Evolutionary conservation across 257 asterid genomes (phyloP), one percentile per base, ranked within the genome.

Genomic region (Cruciata laevipes): DNA sequence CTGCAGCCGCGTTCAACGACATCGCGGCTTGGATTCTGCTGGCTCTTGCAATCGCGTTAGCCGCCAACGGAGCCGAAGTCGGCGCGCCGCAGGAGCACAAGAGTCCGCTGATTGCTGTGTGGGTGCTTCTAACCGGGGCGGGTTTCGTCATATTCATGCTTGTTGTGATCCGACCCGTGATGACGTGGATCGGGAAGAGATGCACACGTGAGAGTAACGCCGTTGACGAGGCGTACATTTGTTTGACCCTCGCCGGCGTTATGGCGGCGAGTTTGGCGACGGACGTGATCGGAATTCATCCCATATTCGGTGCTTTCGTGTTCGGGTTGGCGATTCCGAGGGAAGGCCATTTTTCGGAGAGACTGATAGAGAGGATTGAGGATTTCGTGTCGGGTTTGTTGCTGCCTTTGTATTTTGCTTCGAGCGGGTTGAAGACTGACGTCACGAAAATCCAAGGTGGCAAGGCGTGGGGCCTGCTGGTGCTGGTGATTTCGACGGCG

Each of bases 1-100:
- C 90, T 4, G 92, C 87, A 0, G 92, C 95, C 0, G 88, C 89
- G 0, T 68, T 87, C 23, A 85, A 87, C 73, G 92, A 87, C 69
- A 72, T 85, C 52, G 89, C 72, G 3, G 95, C 95, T 5, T 88
- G 95, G 92, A 78, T 88, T 14, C 68, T 79, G 8, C 84, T 87
- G 3, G 92, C 92, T 21, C 85, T 85, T 0, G 92, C 89, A 8
- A 75, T 88, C 23, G 92, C 92, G 42, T 71, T 88, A 5, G 84
- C 88, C 1, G 80, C 84, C 11, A 75, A 68, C 33, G 84, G 80
- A 4, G 78, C 80, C 16, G 75, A 68, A 47, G 20, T n/a, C 55
- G 55, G 55, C 21, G 55, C 55, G 1, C 53, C 53, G 53, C n/a
- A 83, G 64, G 73, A 77, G 13, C 35, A 79, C 73, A 53, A 83